Base-by-base conservation (phyloP, 768 basidiomycete genomes). In the Mycena rebaudengoi region DNA sequence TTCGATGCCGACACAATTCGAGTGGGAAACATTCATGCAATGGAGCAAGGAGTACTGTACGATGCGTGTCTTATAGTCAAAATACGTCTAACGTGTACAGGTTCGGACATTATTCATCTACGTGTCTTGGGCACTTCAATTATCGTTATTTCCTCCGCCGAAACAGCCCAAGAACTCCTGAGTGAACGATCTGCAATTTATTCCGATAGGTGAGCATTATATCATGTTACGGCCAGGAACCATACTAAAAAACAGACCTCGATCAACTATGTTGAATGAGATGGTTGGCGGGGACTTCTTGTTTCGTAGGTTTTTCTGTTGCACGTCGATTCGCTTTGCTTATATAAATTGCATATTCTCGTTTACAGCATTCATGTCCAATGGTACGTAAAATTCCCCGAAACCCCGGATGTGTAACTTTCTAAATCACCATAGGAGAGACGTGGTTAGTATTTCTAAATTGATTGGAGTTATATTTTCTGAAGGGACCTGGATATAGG, bases 21-120 rank as follows among this genome's bases (percentile, higher is more conserved):
- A 78, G 25, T 85, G 83, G 82, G 65, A 81, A 52, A 74, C 78
- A 25, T 84, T 80, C 55, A 33, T 72, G 4, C 62, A 77, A 53
- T 85, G 84, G 84, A 78, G 74, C 21, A 70, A 76, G 58, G 73
- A 79, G 71, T 85, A 77, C 44, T 75, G 83, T 75, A 32, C 12
- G 70, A 62, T 23, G 14, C 26, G 7, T 10, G n/a, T 52, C 32
- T 29, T 5, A 7, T 20, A 16, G 40, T 39, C 28, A 46, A 40
- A 10, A 26, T 21, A 4, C 32, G 44, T 11, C n/a, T n/a, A n/a
- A n/a, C n/a, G 11, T 64, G 68, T 32, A 59, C 59, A 76, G 75
- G 68, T 53, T 73, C 75, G 10, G 73, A 72, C 41, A 69, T 76
- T 32, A 65, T 76, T 12, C 71, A 75, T 39, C 64, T 76, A 18